Evolutionary conservation across 495 filamentous ascomycete species (phyloP).

Genomic region (Penicillium canariense): DNA sequence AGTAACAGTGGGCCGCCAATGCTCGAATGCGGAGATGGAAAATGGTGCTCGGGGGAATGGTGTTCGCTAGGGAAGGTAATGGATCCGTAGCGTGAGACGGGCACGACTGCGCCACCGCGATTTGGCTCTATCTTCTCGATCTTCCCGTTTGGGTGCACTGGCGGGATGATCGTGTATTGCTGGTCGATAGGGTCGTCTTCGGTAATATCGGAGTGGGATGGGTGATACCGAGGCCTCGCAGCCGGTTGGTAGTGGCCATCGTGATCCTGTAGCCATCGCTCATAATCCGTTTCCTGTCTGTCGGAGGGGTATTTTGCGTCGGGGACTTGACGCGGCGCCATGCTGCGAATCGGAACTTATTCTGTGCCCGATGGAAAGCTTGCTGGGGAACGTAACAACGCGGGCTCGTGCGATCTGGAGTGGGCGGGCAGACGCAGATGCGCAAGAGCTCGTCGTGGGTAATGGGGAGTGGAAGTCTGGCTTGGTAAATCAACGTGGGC

Average conservation of each 20-base stretch:
- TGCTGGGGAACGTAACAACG: background rate
- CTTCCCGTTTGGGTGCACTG: no score
- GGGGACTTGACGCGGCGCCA: background rate
- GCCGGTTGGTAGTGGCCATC: background rate
- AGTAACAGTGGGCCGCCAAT: background rate
- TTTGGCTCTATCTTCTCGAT: background rate
- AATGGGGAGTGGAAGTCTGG: no score
- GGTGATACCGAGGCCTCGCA: background rate
- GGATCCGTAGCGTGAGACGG: background rate
- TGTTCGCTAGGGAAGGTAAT: background rate
- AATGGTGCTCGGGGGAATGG: no score
- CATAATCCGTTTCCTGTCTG: background rate
- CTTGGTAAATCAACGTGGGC: no score
- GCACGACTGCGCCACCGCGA: background rate
- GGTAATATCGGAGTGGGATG: background rate
- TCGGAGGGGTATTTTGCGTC: background rate
- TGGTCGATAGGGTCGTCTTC: no score
- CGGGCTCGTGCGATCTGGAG: background rate
- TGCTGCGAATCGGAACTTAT: background rate
- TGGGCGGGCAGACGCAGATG: no score
- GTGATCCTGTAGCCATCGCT: background rate
- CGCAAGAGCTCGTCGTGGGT: no score
- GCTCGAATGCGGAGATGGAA: no score
- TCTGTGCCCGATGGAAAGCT: background rate
- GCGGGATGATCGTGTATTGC: no score